phyloP scores from a whole-genome alignment of 768 basidiomycete species.

The Zangia roseola region DNA sequence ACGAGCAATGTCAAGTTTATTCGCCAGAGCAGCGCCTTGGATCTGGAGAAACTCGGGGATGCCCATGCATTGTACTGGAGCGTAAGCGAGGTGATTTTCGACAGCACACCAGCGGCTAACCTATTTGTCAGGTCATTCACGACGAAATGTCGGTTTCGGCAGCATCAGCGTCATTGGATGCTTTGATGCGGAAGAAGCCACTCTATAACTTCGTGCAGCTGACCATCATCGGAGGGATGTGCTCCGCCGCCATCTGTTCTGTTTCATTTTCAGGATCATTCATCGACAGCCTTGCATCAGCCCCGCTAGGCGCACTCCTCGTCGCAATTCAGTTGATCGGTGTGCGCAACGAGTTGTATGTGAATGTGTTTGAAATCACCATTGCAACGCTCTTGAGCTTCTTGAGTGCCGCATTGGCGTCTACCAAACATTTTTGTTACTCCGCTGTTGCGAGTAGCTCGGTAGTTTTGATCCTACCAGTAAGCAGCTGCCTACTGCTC shows the following conservation, averaged over 20 bases:
- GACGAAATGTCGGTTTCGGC: conserved; percentile 74
- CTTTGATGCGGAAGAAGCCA: conserved; percentile 65
- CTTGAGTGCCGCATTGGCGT: conserved; percentile 69
- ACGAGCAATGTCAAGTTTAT: conserved; percentile 82
- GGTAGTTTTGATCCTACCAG: conserved; percentile 78
- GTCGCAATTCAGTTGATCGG: conserved; percentile 71
- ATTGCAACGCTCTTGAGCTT: conserved; percentile 80
- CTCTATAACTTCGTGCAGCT: conserved; percentile 61
- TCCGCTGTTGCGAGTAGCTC: conserved; percentile 75
- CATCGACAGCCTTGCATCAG: conserved; percentile 68
- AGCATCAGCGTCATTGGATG: conserved; percentile 67
- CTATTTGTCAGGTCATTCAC: conserved; percentile 63
- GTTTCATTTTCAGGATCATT: conserved; percentile 75
- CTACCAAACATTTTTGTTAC: conserved; percentile 72
- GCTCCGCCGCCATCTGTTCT: conserved; percentile 71
- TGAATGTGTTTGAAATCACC: conserved; percentile 81
- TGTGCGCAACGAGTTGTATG: conserved; percentile 73
- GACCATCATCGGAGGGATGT: conserved; percentile 72
- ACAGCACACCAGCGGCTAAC: not conserved
- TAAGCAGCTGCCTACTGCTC: conserved; percentile 29
- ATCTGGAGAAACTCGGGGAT: conserved; percentile 73
- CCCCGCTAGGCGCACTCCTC: conserved; percentile 75
- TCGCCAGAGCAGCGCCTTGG: conserved; percentile 65
- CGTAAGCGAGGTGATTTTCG: conserved; percentile 33
- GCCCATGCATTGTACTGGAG: conserved; percentile 75